Percentiles rank a stretch among this genome's conserved stretches.
Conservation (phyloP, 2,329 filamentous ascomycete species). For the Botrytis pseudocinerea region DNA sequence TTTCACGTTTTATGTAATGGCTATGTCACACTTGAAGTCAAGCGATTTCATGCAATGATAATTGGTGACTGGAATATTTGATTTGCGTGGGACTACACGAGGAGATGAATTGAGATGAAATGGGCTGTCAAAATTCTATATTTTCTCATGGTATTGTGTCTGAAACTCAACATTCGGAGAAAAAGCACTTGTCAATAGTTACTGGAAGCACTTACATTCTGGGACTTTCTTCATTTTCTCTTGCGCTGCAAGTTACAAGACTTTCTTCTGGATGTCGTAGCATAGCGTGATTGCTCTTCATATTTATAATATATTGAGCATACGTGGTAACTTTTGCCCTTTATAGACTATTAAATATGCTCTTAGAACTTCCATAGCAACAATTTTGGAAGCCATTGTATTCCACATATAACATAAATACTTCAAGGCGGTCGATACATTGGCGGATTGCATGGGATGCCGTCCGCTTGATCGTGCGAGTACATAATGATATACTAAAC, state of each 20-base stretch:
- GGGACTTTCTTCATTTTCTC: background rate
- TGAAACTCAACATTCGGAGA: background rate
- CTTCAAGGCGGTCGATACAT: no score
- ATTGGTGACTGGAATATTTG: background rate
- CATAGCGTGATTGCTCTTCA: background rate
- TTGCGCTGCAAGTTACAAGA: background rate
- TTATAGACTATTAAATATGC: background rate
- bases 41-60: background rate
- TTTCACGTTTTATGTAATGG: background rate
- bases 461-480: background rate
- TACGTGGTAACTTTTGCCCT: no score
- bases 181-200: background rate
- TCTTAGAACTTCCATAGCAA: no score
- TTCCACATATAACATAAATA: background rate
- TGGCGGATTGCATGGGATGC: background rate
- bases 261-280: background rate
- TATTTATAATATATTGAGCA: background rate
- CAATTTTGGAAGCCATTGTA: background rate
- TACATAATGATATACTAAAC: background rate
- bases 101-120: background rate
- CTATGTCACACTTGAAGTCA: background rate
- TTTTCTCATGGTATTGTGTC: background rate
- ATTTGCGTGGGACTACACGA: background rate
- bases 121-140: background rate
- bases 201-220: background rate